Conservation (phyloP, 169 alveolate genomes). For the Plasmodium gonderi region DNA sequence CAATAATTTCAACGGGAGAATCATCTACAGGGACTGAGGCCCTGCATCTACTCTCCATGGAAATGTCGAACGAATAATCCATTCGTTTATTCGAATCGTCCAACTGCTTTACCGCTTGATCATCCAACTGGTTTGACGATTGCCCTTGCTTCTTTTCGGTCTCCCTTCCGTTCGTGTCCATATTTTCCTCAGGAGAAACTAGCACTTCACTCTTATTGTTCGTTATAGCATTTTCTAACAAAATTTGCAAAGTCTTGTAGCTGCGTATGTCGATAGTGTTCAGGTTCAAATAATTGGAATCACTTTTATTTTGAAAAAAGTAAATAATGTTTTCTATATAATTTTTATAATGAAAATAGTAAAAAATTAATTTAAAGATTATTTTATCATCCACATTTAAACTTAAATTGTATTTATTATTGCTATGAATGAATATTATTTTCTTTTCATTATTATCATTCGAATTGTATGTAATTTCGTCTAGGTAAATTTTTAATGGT, state of each 20-base stretch:
- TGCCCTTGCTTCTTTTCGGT: background rate
- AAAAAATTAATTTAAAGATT: conserved; percentile 27
- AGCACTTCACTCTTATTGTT: background rate
- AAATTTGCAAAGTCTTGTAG: conserved; percentile 38
- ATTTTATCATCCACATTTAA: conserved; percentile 27
- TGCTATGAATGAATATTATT: conserved; percentile 1
- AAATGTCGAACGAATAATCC: no score
- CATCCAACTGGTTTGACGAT: background rate
- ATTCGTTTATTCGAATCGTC: no score
- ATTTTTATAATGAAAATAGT: conserved; percentile 23
- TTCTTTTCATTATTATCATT: conserved; percentile 23
- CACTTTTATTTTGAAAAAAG: background rate
- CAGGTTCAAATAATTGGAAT: conserved; percentile 9
- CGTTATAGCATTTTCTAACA: conserved; percentile 18
- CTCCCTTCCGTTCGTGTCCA: background rate
- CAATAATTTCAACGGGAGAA: no score
- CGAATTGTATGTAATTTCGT: conserved; percentile 41
- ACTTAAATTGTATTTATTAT: conserved; percentile 14
- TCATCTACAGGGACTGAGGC: no score
- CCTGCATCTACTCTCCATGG: no score
- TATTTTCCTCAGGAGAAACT: background rate
- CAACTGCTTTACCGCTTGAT: no score
- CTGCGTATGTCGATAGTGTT: conserved; percentile 59
- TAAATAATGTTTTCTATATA: conserved; percentile 14
- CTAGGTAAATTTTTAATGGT: conserved; percentile 40